Evolutionary conservation across 192 early-diverging fungal genomes (phyloP).

Genomic region (Backusella luteola): DNA sequence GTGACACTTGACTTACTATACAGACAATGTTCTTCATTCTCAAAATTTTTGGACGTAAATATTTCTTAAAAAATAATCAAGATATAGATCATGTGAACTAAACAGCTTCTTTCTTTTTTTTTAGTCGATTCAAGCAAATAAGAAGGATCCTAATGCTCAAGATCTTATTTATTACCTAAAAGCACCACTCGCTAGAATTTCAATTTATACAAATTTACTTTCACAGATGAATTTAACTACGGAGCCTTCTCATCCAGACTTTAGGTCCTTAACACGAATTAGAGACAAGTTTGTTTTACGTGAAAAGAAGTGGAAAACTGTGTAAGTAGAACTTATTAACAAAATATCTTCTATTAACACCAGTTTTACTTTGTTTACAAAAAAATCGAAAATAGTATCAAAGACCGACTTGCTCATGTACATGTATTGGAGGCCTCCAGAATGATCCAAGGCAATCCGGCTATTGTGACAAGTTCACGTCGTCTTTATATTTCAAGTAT

Average conservation of each 20-base stretch:
- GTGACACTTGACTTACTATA: constrained; percentile 11
- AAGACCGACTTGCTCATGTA: background rate
- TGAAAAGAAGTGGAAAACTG: constrained; percentile 8
- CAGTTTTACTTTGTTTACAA: background rate
- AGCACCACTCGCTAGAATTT: background rate
- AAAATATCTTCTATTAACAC: background rate
- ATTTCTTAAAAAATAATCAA: background rate
- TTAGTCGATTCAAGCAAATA: background rate
- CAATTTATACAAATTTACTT: background rate
- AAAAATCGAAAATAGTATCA: background rate
- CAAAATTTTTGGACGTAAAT: constrained; percentile 1
- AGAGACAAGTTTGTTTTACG: background rate
- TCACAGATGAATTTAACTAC: background rate
- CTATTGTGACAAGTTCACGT: background rate
- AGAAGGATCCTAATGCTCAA: background rate
- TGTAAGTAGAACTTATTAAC: background rate
- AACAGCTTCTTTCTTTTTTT: background rate
- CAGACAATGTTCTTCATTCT: constrained; percentile 3
- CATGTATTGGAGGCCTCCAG: background rate
- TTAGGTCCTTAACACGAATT: background rate
- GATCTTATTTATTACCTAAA: background rate
- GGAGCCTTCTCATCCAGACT: constrained; percentile 3
- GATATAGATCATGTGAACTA: background rate
- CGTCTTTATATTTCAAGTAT: background rate
- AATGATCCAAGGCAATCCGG: background rate